These are phyloP conservation scores for Nakazawaea anatomiae DNA, from an alignment of 805 yeast genomes.

Conservation along the genomic window DNA sequence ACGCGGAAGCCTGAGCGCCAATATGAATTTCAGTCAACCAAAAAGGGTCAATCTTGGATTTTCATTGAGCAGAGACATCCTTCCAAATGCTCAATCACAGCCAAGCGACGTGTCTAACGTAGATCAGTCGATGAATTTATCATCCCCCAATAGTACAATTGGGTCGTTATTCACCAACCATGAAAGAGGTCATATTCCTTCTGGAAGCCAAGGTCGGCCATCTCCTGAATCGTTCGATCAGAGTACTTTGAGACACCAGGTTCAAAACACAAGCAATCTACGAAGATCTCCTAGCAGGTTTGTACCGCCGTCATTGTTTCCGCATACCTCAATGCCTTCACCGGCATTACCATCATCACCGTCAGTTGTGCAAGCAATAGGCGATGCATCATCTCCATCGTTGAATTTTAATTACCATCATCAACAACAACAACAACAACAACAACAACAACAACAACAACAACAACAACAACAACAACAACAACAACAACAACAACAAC, in stretches of 20 bases:
- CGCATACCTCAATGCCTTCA: neutral
- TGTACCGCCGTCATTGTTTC: neutral
- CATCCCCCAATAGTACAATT: neutral
- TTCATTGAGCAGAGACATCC: neutral
- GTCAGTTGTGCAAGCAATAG: neutral
- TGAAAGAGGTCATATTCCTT: neutral
- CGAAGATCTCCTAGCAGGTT: constrained; percentile 3
- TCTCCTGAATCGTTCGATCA: neutral
- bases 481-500: neutral
- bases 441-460: neutral
- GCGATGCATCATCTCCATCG: neutral
- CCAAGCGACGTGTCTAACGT: neutral
- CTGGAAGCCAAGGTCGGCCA: neutral
- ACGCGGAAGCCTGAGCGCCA: neutral
- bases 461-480: too few species aligned
- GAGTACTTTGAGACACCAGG: neutral
- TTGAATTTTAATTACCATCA: neutral
- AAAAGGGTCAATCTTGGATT: constrained; percentile 7
- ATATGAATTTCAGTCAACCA: neutral
- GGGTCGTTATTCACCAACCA: neutral
- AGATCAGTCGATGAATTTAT: neutral
- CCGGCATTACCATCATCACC: neutral
- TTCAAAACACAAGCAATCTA: neutral
- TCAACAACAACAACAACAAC: neutral
- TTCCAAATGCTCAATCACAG: neutral